These are phyloP conservation scores for Decorospora gaudefroyi DNA, from an alignment of 2,329 filamentous ascomycete genomes.

Conservation along the genomic window DNA sequence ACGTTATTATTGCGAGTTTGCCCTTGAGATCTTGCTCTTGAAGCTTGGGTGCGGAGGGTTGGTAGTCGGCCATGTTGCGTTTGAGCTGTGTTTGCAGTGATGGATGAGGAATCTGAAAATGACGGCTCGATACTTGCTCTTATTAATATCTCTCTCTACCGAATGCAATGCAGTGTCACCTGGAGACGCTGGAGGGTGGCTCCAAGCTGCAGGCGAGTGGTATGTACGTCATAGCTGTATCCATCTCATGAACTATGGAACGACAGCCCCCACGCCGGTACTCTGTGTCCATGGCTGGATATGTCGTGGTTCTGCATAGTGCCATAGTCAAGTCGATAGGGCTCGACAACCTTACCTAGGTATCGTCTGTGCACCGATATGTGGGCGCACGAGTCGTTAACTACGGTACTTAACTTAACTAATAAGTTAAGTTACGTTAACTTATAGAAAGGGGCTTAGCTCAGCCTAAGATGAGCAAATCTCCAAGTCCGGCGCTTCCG, in stretches of 20 bases:
- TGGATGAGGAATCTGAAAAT: no score
- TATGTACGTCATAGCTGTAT: background rate
- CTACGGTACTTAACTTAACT: no score
- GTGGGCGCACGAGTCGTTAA: slow-evolving; percentile 10
- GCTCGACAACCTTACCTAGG: no score
- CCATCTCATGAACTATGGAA: background rate
- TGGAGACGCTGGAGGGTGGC: no score
- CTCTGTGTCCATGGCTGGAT: no score
- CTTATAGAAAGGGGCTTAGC: slow-evolving; percentile 22
- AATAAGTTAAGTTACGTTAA: no score
- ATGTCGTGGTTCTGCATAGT: no score
- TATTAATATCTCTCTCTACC: background rate
- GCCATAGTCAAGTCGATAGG: no score
- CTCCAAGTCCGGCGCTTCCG: slow-evolving; percentile 29
- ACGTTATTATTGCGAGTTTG: slow-evolving; percentile 42
- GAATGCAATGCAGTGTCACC: background rate
- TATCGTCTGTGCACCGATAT: no score
- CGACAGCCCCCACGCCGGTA: background rate
- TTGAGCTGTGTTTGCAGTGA: background rate
- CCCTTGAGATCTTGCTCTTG: slow-evolving; percentile 37
- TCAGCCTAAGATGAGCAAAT: slow-evolving; percentile 30
- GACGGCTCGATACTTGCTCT: no score
- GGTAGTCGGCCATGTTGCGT: slow-evolving; percentile 27
- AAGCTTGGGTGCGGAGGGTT: slow-evolving; percentile 24
- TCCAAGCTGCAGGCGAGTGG: background rate